A percentile compares a stretch with the other conserved stretches of the same genome.
phyloP scores from a whole-genome alignment of 1,139 yeast genomes.

The Pichia sp. region DNA sequence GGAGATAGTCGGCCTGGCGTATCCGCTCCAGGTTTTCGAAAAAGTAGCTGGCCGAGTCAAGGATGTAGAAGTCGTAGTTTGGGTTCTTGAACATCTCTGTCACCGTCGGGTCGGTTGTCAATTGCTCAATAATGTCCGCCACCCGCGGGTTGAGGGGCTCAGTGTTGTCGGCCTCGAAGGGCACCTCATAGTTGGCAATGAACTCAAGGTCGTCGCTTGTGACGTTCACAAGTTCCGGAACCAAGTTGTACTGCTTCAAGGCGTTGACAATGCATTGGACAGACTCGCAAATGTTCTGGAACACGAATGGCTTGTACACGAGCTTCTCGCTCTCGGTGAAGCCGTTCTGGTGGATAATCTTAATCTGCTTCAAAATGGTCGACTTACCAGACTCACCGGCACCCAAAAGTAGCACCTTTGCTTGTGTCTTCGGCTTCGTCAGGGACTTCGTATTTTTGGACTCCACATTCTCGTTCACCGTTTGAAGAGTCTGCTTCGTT shows the following conservation, averaged over 20 bases:
- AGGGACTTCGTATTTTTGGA: constrained; percentile 2
- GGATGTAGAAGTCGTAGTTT: constrained; percentile 72
- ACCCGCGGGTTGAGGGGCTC: constrained; percentile 38
- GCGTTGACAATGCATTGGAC: constrained; percentile 59
- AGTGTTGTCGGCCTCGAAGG: constrained; percentile 40
- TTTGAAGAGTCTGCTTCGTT: background rate
- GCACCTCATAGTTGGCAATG: constrained; percentile 45
- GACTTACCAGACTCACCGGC: constrained; percentile 81
- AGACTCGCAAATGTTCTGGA: constrained; percentile 62
- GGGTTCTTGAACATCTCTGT: constrained; percentile 52
- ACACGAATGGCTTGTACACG: constrained; percentile 68
- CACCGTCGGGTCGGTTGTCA: constrained; percentile 63
- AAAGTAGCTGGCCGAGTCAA: constrained; percentile 85
- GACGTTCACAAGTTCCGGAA: constrained; percentile 37
- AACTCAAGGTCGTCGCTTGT: constrained; percentile 42
- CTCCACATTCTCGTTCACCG: constrained; percentile 12
- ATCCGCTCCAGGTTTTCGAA: constrained; percentile 65
- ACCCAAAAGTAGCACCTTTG: constrained; percentile 64
- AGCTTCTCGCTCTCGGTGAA: constrained; percentile 57
- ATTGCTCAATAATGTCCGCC: constrained; percentile 40
- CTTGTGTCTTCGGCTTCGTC: constrained; percentile 32
- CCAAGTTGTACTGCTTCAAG: constrained; percentile 46
- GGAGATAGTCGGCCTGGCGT: constrained; percentile 56
- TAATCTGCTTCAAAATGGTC: constrained; percentile 70
- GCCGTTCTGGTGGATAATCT: constrained; percentile 68